phyloP scores from a whole-genome alignment of 169 alveolate species.

The Cytauxzoon felis region DNA sequence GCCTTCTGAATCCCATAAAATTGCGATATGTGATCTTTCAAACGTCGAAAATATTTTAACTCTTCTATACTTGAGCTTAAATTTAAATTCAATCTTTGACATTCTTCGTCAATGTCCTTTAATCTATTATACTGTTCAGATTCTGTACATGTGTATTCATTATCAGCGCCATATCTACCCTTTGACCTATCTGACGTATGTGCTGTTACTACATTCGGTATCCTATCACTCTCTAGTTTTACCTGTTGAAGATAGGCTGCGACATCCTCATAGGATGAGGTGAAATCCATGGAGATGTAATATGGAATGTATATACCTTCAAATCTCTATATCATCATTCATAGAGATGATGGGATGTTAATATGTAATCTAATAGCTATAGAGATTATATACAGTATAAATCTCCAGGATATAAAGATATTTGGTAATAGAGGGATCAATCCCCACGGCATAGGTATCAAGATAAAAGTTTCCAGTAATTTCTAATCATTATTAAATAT shows the following conservation, averaged over 20 bases:
- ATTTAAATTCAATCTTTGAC: conserved; percentile 15
- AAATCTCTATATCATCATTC: no score
- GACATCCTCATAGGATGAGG: conserved; percentile 23
- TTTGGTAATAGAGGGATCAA: no score
- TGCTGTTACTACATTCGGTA: conserved; percentile 31
- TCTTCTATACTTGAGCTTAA: conserved; percentile 13
- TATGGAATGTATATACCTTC: no score
- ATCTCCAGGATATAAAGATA: no score
- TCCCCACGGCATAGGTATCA: no score
- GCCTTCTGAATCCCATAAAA: conserved; percentile 16
- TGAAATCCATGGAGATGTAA: no score
- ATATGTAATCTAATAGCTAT: no score
- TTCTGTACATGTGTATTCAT: not conserved
- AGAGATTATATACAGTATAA: no score
- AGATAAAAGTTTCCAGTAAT: no score
- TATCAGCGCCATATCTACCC: not conserved
- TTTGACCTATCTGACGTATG: not conserved
- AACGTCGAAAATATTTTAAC: conserved; percentile 22
- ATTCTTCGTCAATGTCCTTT: conserved; percentile 26
- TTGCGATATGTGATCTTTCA: conserved; percentile 19
- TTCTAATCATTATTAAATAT: no score
- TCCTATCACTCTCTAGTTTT: conserved; percentile 30
- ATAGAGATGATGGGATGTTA: no score
- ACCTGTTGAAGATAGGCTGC: conserved; percentile 42
- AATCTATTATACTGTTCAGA: conserved; percentile 36